These are phyloP conservation scores for Lunularia cruciata DNA, from an alignment of 225 moss, liverwort and hornwort species.

Conservation along the genomic window DNA sequence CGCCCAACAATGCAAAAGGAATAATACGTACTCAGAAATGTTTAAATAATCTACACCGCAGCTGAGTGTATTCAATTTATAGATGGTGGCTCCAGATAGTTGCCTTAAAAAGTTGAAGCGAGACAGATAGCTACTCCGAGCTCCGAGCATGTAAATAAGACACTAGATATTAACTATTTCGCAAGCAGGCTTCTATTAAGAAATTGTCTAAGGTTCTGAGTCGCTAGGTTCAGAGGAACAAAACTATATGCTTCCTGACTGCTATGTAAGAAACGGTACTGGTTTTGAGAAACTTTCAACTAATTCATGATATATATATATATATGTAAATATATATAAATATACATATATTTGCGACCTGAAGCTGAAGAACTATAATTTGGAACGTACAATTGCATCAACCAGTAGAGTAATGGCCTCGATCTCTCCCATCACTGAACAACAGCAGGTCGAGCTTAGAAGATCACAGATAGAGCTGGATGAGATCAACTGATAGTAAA, in stretches of 20 bases:
- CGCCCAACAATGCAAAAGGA: too few relatives aligned
- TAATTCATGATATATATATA: too few relatives aligned
- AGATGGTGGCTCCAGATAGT: neutral
- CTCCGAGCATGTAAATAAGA: neutral
- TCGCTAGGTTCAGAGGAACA: neutral
- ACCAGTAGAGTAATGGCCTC: too few relatives aligned
- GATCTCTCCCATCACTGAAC: too few relatives aligned
- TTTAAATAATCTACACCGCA: neutral
- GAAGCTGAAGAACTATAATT: too few relatives aligned
- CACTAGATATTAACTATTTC: neutral
- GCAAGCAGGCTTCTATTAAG: neutral
- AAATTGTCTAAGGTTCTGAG: neutral
- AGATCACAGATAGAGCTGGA: neutral
- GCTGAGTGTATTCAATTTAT: neutral
- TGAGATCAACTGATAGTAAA: too few relatives aligned
- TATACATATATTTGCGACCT: too few relatives aligned
- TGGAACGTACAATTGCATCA: too few relatives aligned
- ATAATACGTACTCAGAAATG: neutral
- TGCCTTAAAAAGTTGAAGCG: neutral
- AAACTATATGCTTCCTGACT: constrained; percentile 4
- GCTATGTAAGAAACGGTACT: too few relatives aligned
- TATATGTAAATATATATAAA: too few relatives aligned
- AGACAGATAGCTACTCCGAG: neutral
- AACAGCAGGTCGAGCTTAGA: too few relatives aligned
- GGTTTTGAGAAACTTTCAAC: too few relatives aligned